phyloP scores from a whole-genome alignment of 2,329 filamentous ascomycete genomes.

The Trichophyton equinum region DNA sequence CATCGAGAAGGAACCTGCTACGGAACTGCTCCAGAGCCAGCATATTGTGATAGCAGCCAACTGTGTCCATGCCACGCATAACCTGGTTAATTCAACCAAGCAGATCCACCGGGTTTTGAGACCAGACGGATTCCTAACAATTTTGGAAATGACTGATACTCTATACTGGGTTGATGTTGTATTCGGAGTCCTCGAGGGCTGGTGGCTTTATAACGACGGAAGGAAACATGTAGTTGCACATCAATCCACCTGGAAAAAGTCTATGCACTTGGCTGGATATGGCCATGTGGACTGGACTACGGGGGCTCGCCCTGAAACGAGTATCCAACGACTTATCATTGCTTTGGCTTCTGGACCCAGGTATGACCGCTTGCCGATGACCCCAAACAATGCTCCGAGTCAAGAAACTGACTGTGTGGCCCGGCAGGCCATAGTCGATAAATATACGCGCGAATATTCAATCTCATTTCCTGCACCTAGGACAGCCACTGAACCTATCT shows the following conservation, averaged over 20 bases:
- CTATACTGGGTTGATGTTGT: slow-evolving; percentile 25
- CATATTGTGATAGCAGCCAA: slow-evolving; percentile 23
- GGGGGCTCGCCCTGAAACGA: slow-evolving; percentile 4
- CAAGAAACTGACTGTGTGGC: slow-evolving; percentile 3
- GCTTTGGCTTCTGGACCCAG: slow-evolving; percentile 7
- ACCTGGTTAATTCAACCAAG: slow-evolving; percentile 10
- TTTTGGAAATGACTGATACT: slow-evolving; percentile 22
- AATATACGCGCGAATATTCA: slow-evolving; percentile 16
- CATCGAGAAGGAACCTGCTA: slow-evolving; percentile 20
- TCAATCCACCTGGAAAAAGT: slow-evolving; percentile 5
- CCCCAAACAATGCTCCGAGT: neutral
- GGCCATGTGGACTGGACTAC: slow-evolving; percentile 7
- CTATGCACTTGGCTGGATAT: slow-evolving; percentile 4
- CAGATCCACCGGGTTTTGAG: slow-evolving; percentile 19
- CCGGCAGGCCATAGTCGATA: slow-evolving; percentile 4
- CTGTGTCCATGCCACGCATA: slow-evolving; percentile 23
- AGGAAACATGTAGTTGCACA: slow-evolving; percentile 5
- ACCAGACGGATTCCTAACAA: slow-evolving; percentile 20
- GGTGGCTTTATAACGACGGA: slow-evolving; percentile 27
- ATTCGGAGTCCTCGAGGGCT: slow-evolving; percentile 29
- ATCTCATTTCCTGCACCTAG: slow-evolving; percentile 14
- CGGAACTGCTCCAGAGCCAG: slow-evolving; percentile 12
- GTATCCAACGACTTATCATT: slow-evolving; percentile 6
- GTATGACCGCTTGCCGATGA: slow-evolving; percentile 4
- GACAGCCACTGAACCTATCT: neutral